Evolutionary conservation across 1,139 yeast genomes (phyloP).

Genomic region (Scheffersomyces titani): DNA sequence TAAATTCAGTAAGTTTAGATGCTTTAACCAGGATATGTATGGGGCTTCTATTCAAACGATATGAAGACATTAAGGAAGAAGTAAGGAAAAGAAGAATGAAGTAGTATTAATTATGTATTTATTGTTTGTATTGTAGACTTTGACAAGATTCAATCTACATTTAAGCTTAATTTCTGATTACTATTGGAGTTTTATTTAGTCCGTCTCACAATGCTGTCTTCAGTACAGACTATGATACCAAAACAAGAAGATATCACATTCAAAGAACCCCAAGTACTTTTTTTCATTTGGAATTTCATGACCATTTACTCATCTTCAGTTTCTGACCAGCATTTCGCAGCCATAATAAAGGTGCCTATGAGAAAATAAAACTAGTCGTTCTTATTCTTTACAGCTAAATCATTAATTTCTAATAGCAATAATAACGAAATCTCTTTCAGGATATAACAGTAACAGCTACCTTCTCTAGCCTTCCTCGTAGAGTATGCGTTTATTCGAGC

Average conservation of each 20-base stretch:
- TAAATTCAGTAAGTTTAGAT: slow-evolving; percentile 4
- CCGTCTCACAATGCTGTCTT: no score
- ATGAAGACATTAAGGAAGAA: slow-evolving; percentile 4
- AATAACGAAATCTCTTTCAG: neutral
- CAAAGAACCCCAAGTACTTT: neutral
- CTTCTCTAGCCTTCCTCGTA: neutral
- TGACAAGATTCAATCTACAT: no score
- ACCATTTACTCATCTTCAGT: neutral
- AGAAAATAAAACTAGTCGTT: neutral
- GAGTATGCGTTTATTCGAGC: neutral
- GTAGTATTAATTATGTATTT: no score
- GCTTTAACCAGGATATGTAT: slow-evolving; percentile 8
- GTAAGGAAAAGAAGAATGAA: no score
- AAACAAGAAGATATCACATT: no score
- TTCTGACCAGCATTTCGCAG: neutral
- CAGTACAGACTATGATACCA: no score
- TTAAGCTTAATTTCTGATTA: no score
- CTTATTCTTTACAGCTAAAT: neutral
- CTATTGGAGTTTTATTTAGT: no score
- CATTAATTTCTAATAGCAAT: neutral
- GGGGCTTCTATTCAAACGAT: slow-evolving; percentile 6
- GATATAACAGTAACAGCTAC: neutral
- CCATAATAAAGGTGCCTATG: neutral
- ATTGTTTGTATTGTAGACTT: no score
- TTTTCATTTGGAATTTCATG: neutral